Conservation (phyloP, 768 basidiomycete species). For the Cubamyces sp. region DNA sequence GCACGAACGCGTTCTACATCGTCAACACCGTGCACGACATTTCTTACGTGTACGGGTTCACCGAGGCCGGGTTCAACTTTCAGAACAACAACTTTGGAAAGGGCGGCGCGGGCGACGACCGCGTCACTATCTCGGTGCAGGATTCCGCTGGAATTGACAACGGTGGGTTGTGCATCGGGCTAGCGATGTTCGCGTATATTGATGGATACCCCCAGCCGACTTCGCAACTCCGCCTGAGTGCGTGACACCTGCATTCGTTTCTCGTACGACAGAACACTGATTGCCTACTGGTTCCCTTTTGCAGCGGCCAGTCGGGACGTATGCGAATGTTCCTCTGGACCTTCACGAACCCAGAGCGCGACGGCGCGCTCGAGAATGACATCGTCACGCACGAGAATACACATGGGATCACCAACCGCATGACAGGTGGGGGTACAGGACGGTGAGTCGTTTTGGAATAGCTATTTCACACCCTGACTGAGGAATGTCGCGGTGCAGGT, state of each 20-base stretch:
- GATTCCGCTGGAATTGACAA: too few species aligned
- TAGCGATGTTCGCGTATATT: too few species aligned
- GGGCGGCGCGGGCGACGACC: slow-evolving; percentile 54
- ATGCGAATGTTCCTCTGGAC: slow-evolving; percentile 41
- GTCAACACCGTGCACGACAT: slow-evolving; percentile 63
- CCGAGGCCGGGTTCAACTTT: slow-evolving; percentile 62
- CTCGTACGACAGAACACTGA: too few species aligned
- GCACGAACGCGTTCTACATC: slow-evolving; percentile 61
- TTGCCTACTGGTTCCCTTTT: too few species aligned
- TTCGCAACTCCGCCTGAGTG: too few species aligned
- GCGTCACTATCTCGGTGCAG: slow-evolving; percentile 55
- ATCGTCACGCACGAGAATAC: slow-evolving; percentile 50
- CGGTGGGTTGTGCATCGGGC: too few species aligned
- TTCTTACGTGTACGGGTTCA: slow-evolving; percentile 61
- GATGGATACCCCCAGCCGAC: too few species aligned
- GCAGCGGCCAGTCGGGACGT: too few species aligned
- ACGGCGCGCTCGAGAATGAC: slow-evolving; percentile 68
- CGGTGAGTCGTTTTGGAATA: too few species aligned
- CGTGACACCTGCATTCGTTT: too few species aligned
- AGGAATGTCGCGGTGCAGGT: too few species aligned
- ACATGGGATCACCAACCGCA: slow-evolving; percentile 40
- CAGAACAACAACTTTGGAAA: slow-evolving; percentile 57
- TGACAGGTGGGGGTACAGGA: slow-evolving; percentile 59
- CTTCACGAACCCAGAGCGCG: slow-evolving; percentile 51
- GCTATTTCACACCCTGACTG: too few species aligned